Conservation (phyloP, 1,139 yeast species). For the Geotrichum macrosporum region DNA sequence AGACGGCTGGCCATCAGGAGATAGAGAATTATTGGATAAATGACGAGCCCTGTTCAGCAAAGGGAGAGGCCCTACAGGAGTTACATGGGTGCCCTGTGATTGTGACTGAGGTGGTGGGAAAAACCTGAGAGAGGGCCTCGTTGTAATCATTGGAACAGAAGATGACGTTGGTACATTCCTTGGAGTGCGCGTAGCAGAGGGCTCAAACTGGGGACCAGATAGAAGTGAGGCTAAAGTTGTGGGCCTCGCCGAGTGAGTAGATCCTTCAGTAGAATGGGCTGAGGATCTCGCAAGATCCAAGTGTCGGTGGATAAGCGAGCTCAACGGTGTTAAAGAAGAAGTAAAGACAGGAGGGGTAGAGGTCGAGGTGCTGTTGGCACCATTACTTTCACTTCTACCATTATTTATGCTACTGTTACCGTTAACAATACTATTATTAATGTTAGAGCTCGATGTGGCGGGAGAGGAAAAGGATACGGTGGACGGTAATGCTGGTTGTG, state of each 20-base stretch:
- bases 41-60: neutral
- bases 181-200: neutral
- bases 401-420: no score
- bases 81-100: neutral
- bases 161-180: neutral
- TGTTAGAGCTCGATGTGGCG: neutral
- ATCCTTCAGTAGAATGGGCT: neutral
- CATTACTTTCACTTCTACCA: no score
- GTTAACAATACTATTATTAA: no score
- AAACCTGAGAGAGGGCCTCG: slow-evolving; percentile 4
- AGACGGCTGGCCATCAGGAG: neutral
- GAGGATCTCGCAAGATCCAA: neutral
- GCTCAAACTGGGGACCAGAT: neutral
- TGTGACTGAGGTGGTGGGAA: neutral
- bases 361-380: no score
- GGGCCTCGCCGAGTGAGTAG: slow-evolving; percentile 2
- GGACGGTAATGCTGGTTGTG: neutral
- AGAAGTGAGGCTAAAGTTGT: slow-evolving; percentile 3
- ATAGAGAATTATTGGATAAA: neutral
- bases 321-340: neutral
- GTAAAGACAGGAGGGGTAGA: slow-evolving; percentile 7
- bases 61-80: neutral
- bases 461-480: neutral
- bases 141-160: neutral
- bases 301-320: slow-evolving; percentile 6